Evolutionary conservation across 495 filamentous ascomycete genomes (phyloP), one percentile per base, ranked within the genome.

Genomic region (Xylaria venustula): DNA sequence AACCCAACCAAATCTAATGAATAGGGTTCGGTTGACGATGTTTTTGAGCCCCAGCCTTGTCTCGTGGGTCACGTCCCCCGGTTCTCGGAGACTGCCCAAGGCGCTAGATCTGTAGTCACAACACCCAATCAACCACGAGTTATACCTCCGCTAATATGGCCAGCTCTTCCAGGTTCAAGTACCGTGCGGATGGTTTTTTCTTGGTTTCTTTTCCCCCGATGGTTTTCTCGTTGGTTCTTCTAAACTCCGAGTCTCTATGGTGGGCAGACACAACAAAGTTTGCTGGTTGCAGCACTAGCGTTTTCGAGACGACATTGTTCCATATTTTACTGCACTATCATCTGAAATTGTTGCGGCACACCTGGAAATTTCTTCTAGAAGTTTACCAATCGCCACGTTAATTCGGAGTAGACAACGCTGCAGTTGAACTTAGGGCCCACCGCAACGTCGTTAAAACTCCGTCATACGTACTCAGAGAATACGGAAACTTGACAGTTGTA

Each of bases 21-120:
- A 23, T 23, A 44, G 37, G 53, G 45, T 9, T 55, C 9, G n/a
- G 17, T 19, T 15, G 15, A 32, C 14, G 14, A 20, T 30, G 17
- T 32, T 15, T 52, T 32, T 7, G 20, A 54, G 58, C 19, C 28
- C 17, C 47, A 53, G 44, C 45, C 46, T 41, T 14, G 45, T 41
- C 34, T 23, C 58, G 41, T 51, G 41, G 58, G 20, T 57, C 28
- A 62, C 61, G 40, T 45, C 3, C 3, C 40, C 53, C 51, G 51
- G 51, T 28, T 69, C 65, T 64, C 65, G 22, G 64, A 71, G 23
- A 67, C 68, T 34, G 62, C 63, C 22, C 64, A n/a, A 65, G 45
- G 64, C 67, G 37, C 60, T 58, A 53, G 65, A 64, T 47, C 25
- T 26, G 30, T 19, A 45, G 40, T 40, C 53, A 55, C 53, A 44